Base-by-base conservation (phyloP, 495 filamentous ascomycete species). In the Penicillium pancosmium region DNA sequence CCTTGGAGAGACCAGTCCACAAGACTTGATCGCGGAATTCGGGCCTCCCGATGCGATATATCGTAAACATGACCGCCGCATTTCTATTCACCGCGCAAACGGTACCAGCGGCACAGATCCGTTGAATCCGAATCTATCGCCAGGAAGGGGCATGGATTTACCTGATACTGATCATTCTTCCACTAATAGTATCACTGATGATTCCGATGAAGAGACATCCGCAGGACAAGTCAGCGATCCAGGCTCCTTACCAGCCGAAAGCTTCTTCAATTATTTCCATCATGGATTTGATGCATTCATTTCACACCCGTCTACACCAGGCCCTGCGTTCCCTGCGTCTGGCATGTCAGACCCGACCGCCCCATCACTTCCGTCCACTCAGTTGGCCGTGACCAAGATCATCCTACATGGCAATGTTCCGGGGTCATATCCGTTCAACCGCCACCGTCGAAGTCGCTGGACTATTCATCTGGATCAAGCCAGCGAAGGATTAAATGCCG, bases 41-140 rank as follows among this genome's bases (percentile, higher is more conserved):
- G 94, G 94, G 0, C 90, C 94, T 4, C 94, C 94, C n/a, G 92
- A 96, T 74, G 90, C 92, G 18, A 95, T 95, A 36, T 96, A 97
- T 72, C 82, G 90, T 61, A 98, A 96, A 80, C 90, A 91, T 69
- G 93, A 97, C 69, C 87, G 91, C 64, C 82, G 91, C 36, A 87
- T 97, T 70, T 90, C 90, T n/a, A 94, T 97, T 44, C 93, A 97
- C 71, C 76, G 76, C 23, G 74, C 73, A 43, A 61, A 70, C 21
- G 69, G 67, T 9, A 71, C 76, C 12, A 74, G 78, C 55, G 63
- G 66, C 64, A 77, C 65, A 64, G 81, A 70, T 68, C 71, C 58
- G 74, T 63, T 72, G 9, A 73, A 70, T 50, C 57, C 77, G 38
- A 74, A 74, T 51, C 68, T 74, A 31, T 70, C 76, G 55, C 76